Base-by-base conservation (phyloP, 2,329 filamentous ascomycete genomes). In the Colletotrichum tropicale region DNA sequence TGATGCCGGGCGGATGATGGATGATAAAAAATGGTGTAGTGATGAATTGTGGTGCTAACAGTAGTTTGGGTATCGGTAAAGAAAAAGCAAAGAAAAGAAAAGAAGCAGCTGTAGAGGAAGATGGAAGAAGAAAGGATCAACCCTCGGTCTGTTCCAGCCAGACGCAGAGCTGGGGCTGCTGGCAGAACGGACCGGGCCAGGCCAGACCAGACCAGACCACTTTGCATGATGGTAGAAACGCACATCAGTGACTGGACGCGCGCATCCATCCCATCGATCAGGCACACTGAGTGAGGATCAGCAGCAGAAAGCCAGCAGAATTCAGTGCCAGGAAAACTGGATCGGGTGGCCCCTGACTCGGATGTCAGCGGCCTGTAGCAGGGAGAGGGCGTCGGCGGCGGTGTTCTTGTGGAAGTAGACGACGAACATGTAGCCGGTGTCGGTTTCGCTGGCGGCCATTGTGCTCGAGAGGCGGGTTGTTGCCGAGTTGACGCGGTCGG, bases 331-430 rank as follows among this genome's bases (percentile, higher is more conserved):
- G 36, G 72, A 72, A 67, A 75, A 75, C 61, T 72, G 68, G 62
- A 75, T 62, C 61, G 66, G 61, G 55, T 75, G 62, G 52, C 72
- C 72, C 64, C 72, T 71, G 62, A 75, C 72, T 55, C 72, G 68
- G 62, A 75, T 75, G 69, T 75, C 72, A 9, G 72, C 72, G 62
- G 72, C 69, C 38, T 64, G 52, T 15, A 75, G 62, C 69, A 72
- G n/a, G 15, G 68, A 69, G 61, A 75, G 72, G 30, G 72, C 72
- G 62, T 75, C 62, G 62, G 68, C 69, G 36, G 72, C 72, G n/a
- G 69, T 34, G 62, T 52, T 61, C 68, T 75, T 75, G 68, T 75
- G 72, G 62, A 75, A 75, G 72, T 75, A 75, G 72, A 75, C n/a
- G 62, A 75, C 72, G 26, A 75, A 75, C 13, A 55, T 18, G 72